A percentile compares a stretch with the other conserved stretches of the same genome.
phyloP scores from a whole-genome alignment of 2,329 filamentous ascomycete species.

The Tolypocladium amazonense region DNA sequence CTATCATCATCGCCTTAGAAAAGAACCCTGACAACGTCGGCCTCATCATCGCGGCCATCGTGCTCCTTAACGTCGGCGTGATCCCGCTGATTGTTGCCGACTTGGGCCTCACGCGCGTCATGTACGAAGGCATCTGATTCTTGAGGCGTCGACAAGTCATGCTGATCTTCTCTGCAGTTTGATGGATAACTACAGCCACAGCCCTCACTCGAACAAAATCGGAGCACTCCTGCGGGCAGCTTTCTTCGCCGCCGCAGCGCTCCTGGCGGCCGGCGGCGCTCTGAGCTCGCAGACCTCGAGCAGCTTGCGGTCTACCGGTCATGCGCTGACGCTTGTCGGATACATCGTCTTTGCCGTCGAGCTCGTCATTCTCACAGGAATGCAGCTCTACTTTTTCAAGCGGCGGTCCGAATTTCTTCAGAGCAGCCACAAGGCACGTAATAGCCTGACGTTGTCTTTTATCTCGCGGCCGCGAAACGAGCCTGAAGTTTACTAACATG shows the following conservation, averaged over 20 bases:
- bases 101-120: conserved; percentile 13
- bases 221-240: conserved; percentile 6
- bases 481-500: neutral
- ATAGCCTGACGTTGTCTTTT: too few relatives aligned
- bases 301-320: conserved; percentile 1
- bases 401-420: conserved; percentile 5
- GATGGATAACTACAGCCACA: conserved; percentile 11
- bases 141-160: neutral
- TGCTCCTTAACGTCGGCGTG: conserved; percentile 18
- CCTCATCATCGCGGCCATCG: conserved; percentile 13
- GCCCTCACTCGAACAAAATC: conserved; percentile 8
- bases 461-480: neutral
- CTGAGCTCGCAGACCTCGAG: conserved; percentile 4
- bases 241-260: conserved; percentile 7
- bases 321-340: conserved; percentile 10
- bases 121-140: conserved; percentile 8
- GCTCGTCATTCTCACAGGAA: conserved; percentile 6
- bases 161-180: conserved; percentile 4
- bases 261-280: conserved; percentile 11
- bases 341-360: conserved; percentile 12
- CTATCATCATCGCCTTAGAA: conserved; percentile 13
- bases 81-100: conserved; percentile 15
- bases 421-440: conserved; percentile 8
- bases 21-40: conserved; percentile 9
- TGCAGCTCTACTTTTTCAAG: conserved; percentile 8